Percentiles rank a stretch among this genome's conserved stretches.
Conservation (phyloP, 768 basidiomycete species). For the Paxillus involutus region DNA sequence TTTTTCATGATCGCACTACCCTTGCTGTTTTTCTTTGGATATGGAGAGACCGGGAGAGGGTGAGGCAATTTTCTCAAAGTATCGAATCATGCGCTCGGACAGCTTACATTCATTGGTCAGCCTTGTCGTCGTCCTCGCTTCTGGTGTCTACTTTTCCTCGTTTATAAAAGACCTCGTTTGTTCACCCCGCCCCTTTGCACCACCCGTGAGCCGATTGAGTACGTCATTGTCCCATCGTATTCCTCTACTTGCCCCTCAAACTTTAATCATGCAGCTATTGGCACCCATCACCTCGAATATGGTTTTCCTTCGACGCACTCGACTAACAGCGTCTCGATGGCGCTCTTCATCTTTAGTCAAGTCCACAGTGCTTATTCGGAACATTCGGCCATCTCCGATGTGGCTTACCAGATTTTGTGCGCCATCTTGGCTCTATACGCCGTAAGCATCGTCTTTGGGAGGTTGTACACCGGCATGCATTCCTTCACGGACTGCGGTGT, state of each 20-base stretch:
- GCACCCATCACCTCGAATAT: constrained; percentile 83
- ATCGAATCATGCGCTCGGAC: constrained; percentile 1
- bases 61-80: constrained; percentile 34
- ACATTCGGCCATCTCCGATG: constrained; percentile 42
- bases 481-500: constrained; percentile 72
- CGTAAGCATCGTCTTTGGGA: constrained; percentile 73
- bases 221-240: constrained; percentile 25
- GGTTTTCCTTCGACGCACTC: constrained; percentile 97
- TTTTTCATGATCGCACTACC: constrained; percentile 94
- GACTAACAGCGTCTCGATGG: constrained; percentile 87
- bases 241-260: neutral
- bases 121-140: constrained; percentile 64
- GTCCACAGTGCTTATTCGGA: constrained; percentile 49
- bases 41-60: constrained; percentile 69
- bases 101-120: constrained; percentile 36
- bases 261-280: constrained; percentile 51
- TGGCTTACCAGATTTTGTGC: constrained; percentile 42
- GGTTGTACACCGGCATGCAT: constrained; percentile 89
- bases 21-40: constrained; percentile 86
- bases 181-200: constrained; percentile 85
- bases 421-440: constrained; percentile 55
- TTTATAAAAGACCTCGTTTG: constrained; percentile 89
- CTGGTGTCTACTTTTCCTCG: constrained; percentile 86
- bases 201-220: constrained; percentile 91
- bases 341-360: constrained; percentile 71